A percentile compares a stretch with the other conserved stretches of the same genome.
Evolutionary conservation across 768 basidiomycete genomes (phyloP).

Genomic region (Boletus speciosus): DNA sequence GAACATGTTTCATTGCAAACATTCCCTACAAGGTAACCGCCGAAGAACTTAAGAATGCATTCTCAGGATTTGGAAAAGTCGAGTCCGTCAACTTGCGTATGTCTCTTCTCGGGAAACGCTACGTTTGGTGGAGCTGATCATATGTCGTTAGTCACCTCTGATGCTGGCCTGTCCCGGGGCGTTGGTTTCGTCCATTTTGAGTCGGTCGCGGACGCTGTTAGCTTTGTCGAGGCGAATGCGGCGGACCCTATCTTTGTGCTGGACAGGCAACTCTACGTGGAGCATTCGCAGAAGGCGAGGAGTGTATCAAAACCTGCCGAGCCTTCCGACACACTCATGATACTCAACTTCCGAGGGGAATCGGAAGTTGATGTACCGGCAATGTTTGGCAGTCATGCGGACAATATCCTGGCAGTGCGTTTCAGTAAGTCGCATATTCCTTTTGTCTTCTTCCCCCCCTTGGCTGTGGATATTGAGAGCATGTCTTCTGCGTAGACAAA

Average conservation of each 20-base stretch:
- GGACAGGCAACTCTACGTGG: conserved; percentile 43
- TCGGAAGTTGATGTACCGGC: conserved; percentile 25
- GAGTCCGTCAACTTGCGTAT: conserved; percentile 38
- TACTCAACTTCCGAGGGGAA: conserved; percentile 24
- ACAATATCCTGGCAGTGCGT: conserved; percentile 29
- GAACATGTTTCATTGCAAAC: conserved; percentile 47
- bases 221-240: conserved; percentile 32
- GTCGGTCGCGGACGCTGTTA: conserved; percentile 34
- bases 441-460: neutral
- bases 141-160: conserved; percentile 14
- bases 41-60: conserved; percentile 39
- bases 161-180: conserved; percentile 40
- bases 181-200: conserved; percentile 46
- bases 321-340: conserved; percentile 32
- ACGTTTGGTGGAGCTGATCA: neutral
- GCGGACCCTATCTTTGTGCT: conserved; percentile 49
- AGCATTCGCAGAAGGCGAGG: conserved; percentile 32
- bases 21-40: conserved; percentile 48
- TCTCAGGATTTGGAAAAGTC: conserved; percentile 44
- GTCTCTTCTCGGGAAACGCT: conserved; percentile 17
- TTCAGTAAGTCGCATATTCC: conserved; percentile 17
- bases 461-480: neutral
- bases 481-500: conserved; percentile 30
- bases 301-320: neutral
- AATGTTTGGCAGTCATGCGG: conserved; percentile 21